These are phyloP conservation scores for Cercospora zeae-maydis DNA, from an alignment of 2,329 filamentous ascomycete species.

Conservation along the genomic window DNA sequence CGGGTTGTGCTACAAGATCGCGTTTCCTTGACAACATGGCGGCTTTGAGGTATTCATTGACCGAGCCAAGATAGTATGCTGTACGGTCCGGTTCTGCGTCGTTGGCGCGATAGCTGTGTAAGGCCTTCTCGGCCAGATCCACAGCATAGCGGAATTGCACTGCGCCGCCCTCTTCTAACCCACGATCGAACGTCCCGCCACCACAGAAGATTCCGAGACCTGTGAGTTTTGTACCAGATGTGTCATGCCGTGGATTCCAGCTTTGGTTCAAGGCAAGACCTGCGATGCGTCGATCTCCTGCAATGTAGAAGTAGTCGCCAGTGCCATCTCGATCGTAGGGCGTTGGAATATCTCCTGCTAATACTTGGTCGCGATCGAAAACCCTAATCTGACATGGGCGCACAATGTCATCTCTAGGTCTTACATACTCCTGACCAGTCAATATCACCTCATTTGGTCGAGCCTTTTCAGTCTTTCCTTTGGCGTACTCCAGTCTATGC, in stretches of 20 bases:
- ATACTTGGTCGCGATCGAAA: conserved; percentile 33
- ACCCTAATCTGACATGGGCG: conserved; percentile 61
- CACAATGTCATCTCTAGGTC: conserved; percentile 43
- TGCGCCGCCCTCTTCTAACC: conserved; percentile 67
- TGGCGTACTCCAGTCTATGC: conserved; percentile 14
- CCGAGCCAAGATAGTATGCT: conserved; percentile 64
- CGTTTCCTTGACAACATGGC: conserved; percentile 51
- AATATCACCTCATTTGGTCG: conserved; percentile 59
- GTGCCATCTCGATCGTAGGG: conserved; percentile 65
- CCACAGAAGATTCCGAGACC: conserved; percentile 75
- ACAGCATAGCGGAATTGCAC: conserved; percentile 65
- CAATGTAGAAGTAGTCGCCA: conserved; percentile 59
- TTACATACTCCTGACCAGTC: conserved; percentile 44
- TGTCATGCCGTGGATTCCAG: conserved; percentile 36
- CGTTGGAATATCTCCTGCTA: conserved; percentile 47
- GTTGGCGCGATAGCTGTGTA: conserved; percentile 74
- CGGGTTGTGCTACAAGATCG: conserved; percentile 53
- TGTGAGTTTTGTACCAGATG: conserved; percentile 13
- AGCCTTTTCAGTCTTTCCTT: conserved; percentile 18
- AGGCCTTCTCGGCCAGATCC: conserved; percentile 60
- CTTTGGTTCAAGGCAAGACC: conserved; percentile 32
- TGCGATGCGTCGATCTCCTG: neutral
- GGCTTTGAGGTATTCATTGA: conserved; percentile 62
- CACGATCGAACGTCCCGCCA: conserved; percentile 71
- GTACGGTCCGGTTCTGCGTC: conserved; percentile 41